Percentiles rank a stretch among this genome's conserved stretches.
These are phyloP conservation scores for Scenedesmus sp. DNA, from an alignment of 163 green algal species.

Conservation along the genomic window DNA sequence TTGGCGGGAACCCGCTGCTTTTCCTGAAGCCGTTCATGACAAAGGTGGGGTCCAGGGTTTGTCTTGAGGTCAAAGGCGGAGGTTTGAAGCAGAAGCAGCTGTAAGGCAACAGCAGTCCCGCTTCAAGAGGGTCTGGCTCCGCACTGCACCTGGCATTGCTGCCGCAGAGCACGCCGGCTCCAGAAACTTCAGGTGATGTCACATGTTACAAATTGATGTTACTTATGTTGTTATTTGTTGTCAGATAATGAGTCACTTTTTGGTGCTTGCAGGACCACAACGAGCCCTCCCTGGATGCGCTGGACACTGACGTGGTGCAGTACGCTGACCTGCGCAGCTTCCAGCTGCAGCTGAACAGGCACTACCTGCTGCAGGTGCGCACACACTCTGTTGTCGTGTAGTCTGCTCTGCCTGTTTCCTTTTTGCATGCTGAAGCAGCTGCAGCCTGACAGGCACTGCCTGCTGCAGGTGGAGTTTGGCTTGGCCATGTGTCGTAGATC, in stretches of 20 bases:
- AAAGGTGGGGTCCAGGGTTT: not conserved
- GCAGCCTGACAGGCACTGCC: slow-evolving; percentile 44
- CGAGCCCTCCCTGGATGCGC: slow-evolving; percentile 20
- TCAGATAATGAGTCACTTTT: too few species aligned
- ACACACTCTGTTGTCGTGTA: not conserved
- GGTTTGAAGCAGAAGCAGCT: too few species aligned
- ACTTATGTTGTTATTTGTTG: not conserved
- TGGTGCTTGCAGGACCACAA: slow-evolving; percentile 39
- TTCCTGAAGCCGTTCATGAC: slow-evolving; percentile 54
- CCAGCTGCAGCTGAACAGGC: slow-evolving; percentile 47
- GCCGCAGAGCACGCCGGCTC: too few species aligned
- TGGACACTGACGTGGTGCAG: slow-evolving; percentile 10
- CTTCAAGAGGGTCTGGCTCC: too few species aligned
- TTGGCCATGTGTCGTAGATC: too few species aligned
- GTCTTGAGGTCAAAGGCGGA: too few species aligned
- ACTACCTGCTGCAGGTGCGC: slow-evolving; percentile 37
- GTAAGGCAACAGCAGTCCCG: too few species aligned
- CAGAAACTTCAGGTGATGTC: not conserved
- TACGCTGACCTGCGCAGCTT: slow-evolving; percentile 48
- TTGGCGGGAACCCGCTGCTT: slow-evolving; percentile 49
- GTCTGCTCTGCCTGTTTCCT: too few species aligned
- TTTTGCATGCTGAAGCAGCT: slow-evolving; percentile 14
- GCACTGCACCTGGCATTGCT: too few species aligned
- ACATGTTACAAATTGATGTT: not conserved
- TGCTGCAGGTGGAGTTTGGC: slow-evolving; percentile 8